These are phyloP conservation scores for Sutorius australiensis DNA, from an alignment of 768 basidiomycete genomes.

Conservation along the genomic window DNA sequence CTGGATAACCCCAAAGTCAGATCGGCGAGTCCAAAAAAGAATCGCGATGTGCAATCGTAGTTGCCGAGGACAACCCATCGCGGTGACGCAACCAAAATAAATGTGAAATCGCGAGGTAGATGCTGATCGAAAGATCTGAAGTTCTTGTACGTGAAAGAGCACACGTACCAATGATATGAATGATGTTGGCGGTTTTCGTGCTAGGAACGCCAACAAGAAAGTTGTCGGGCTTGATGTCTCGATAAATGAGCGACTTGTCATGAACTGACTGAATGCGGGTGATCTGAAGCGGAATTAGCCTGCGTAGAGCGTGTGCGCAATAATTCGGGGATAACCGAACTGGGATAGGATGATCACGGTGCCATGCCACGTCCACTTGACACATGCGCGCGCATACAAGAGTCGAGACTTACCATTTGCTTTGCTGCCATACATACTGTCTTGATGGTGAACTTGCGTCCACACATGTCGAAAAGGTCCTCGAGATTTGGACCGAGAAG, in stretches of 20 bases:
- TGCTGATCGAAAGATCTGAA: conserved; percentile 5
- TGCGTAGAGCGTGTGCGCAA: neutral
- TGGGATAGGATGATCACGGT: neutral
- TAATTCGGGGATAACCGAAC: conserved; percentile 6
- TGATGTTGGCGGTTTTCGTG: conserved; percentile 84
- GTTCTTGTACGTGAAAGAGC: conserved; percentile 2
- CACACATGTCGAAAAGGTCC: conserved; percentile 98
- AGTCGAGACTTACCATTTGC: conserved; percentile 76
- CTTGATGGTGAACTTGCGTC: conserved; percentile 96
- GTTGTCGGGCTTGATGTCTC: conserved; percentile 99
- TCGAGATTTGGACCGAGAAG: conserved; percentile 96
- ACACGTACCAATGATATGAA: conserved; percentile 79
- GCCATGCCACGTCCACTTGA: neutral
- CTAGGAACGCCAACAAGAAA: conserved; percentile 94
- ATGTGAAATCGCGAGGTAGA: conserved; percentile 1
- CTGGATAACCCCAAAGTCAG: conserved; percentile 37
- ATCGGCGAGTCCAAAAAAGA: neutral
- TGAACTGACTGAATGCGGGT: conserved; percentile 96
- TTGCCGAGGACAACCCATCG: neutral
- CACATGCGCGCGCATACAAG: neutral
- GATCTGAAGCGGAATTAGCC: conserved; percentile 51
- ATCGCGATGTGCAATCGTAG: neutral
- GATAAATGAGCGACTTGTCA: conserved; percentile 97
- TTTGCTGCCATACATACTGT: conserved; percentile 99
- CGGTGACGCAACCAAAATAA: neutral